Percentiles rank a stretch among this genome's conserved stretches.
phyloP scores from a whole-genome alignment of 176 grass and related monocot species.

The Zizania latifolia region DNA sequence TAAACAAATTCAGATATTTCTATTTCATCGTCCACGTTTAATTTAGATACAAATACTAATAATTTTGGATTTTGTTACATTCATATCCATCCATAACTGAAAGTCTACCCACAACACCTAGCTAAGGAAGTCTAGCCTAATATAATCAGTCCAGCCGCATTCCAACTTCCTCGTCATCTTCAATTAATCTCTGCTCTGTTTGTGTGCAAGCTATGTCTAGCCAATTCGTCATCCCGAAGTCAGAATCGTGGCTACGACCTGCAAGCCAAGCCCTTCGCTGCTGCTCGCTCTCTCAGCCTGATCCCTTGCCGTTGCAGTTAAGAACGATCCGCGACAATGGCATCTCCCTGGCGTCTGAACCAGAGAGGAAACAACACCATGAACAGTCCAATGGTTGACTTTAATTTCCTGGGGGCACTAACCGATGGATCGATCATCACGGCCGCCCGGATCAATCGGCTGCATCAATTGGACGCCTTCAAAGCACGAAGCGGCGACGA shows the following conservation, averaged over 20 bases:
- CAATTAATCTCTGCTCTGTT: neutral
- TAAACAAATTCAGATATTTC: too few species aligned
- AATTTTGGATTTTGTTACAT: too few species aligned
- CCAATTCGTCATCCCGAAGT: neutral
- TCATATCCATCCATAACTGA: too few species aligned
- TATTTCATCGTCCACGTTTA: too few species aligned
- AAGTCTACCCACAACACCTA: neutral
- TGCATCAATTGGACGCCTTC: constrained; percentile 4
- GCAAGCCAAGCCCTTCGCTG: neutral
- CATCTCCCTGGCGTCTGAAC: neutral
- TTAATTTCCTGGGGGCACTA: neutral
- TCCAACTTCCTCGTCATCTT: neutral
- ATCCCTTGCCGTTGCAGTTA: neutral
- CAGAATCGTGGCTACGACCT: neutral
- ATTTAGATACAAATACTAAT: too few species aligned
- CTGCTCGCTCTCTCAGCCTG: neutral
- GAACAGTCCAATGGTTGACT: neutral
- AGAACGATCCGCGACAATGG: neutral
- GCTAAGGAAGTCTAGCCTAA: neutral
- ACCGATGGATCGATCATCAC: neutral
- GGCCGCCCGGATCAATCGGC: neutral
- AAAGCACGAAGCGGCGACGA: neutral
- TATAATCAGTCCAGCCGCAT: neutral
- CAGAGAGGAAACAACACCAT: neutral
- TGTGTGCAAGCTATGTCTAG: neutral